Evolutionary conservation across 2,329 filamentous ascomycete genomes (phyloP).

Genomic region (Colletotrichum nymphaeae): DNA sequence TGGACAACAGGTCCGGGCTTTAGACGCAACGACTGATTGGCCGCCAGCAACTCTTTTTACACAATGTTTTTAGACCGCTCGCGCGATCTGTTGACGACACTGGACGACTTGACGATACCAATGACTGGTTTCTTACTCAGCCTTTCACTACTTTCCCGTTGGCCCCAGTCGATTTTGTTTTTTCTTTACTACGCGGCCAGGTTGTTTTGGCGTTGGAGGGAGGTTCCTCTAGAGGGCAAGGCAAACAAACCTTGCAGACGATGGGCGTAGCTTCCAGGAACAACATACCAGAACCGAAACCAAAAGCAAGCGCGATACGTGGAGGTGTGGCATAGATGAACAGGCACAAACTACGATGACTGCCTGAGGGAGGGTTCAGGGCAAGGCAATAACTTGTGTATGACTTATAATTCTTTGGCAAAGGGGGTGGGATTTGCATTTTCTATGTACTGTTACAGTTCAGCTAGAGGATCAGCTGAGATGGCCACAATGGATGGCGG

Average conservation of each 20-base stretch:
- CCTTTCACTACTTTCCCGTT: constrained; percentile 29
- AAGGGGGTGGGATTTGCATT: constrained; percentile 33
- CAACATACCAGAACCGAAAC: constrained; percentile 19
- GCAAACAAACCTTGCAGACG: constrained; percentile 18
- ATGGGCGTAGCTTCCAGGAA: constrained; percentile 17
- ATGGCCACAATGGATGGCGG: constrained; percentile 15
- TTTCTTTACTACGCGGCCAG: constrained; percentile 20
- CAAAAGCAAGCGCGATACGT: constrained; percentile 24
- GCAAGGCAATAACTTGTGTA: constrained; percentile 31
- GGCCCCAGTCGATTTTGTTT: constrained; percentile 17
- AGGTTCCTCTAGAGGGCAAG: constrained; percentile 25
- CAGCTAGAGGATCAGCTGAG: constrained; percentile 28
- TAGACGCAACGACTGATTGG: constrained; percentile 19
- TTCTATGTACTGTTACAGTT: constrained; percentile 36
- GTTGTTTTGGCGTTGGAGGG: constrained; percentile 36
- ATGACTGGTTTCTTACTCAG: constrained; percentile 31
- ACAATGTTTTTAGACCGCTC: constrained; percentile 28
- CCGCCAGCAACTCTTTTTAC: constrained; percentile 10
- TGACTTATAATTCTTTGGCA: constrained; percentile 36
- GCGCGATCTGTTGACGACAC: constrained; percentile 32
- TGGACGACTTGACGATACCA: constrained; percentile 37
- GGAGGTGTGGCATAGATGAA: constrained; percentile 25
- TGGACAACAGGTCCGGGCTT: neutral
- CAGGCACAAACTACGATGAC: constrained; percentile 18
- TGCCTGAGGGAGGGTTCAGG: constrained; percentile 20